These are phyloP conservation scores for Cadophora gregata DNA, from an alignment of 2,329 filamentous ascomycete species.

Conservation along the genomic window DNA sequence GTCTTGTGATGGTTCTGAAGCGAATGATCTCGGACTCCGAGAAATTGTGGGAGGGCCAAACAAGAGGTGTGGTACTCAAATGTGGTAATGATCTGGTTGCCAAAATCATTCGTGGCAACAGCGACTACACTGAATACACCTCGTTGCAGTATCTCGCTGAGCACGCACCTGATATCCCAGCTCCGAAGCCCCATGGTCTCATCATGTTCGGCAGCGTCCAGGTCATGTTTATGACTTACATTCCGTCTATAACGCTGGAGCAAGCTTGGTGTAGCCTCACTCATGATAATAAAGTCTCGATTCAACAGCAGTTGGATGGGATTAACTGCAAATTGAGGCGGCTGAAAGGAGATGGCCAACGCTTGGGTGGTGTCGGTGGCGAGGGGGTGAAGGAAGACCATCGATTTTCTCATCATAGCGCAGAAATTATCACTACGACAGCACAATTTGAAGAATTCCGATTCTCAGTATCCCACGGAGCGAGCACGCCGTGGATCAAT, in stretches of 20 bases:
- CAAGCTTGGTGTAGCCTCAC: not conserved
- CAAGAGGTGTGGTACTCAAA: not conserved
- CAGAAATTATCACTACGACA: constrained; percentile 18
- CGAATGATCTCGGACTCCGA: not conserved
- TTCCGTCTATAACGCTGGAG: not conserved
- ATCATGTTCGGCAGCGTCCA: not conserved
- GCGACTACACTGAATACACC: not conserved
- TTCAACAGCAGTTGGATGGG: not conserved
- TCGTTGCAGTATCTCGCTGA: not conserved
- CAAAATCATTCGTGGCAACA: not conserved
- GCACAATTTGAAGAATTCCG: constrained; percentile 29
- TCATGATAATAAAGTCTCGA: not conserved
- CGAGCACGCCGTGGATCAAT: constrained; percentile 18
- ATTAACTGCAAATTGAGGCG: not conserved
- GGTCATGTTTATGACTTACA: not conserved
- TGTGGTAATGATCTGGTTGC: not conserved
- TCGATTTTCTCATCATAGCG: not conserved
- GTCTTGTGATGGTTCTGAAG: not conserved
- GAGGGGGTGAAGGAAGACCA: not conserved
- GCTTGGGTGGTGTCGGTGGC: not conserved
- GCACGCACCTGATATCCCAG: not conserved
- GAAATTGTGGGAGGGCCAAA: not conserved
- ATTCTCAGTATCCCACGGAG: constrained; percentile 24
- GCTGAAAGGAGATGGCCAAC: not conserved
- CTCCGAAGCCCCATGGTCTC: not conserved